Conservation (phyloP, 116 monocot species). For the Cymodocea nodosa region DNA sequence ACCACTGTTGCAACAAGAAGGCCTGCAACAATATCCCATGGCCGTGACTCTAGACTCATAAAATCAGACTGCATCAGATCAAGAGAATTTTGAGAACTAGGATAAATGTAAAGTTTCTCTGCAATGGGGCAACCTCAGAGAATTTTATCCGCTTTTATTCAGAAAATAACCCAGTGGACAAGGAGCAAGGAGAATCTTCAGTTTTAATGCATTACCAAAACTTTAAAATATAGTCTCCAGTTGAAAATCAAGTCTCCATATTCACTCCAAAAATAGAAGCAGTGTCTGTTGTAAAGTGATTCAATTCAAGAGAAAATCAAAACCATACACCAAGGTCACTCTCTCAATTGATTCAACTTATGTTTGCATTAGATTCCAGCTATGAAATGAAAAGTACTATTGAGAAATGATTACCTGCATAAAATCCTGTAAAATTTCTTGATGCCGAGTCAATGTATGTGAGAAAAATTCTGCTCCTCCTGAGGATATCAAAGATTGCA, state of each 20-base stretch:
- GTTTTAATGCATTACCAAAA: neutral
- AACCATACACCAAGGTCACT: neutral
- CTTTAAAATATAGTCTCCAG: neutral
- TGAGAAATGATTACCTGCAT: conserved; percentile 47
- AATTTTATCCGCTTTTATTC: too few relatives aligned
- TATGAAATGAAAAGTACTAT: conserved; percentile 1
- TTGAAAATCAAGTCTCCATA: neutral
- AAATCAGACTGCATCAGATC: too few relatives aligned
- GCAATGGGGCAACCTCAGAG: too few relatives aligned
- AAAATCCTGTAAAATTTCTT: conserved; percentile 88
- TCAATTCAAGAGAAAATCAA: neutral
- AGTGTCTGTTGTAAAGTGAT: neutral
- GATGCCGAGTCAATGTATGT: conserved; percentile 80
- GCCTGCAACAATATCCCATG: too few relatives aligned
- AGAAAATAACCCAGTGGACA: too few relatives aligned
- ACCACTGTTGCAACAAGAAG: too few relatives aligned
- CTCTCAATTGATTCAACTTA: neutral
- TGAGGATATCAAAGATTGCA: conserved; percentile 88
- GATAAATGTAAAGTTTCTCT: too few relatives aligned
- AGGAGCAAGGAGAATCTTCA: too few relatives aligned
- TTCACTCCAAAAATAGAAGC: neutral
- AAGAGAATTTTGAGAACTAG: too few relatives aligned
- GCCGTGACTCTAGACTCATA: too few relatives aligned
- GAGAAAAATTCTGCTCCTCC: conserved; percentile 89
- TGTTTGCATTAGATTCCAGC: neutral